Conservation (phyloP, 306 rosid genomes). For the Urtica urens region DNA sequence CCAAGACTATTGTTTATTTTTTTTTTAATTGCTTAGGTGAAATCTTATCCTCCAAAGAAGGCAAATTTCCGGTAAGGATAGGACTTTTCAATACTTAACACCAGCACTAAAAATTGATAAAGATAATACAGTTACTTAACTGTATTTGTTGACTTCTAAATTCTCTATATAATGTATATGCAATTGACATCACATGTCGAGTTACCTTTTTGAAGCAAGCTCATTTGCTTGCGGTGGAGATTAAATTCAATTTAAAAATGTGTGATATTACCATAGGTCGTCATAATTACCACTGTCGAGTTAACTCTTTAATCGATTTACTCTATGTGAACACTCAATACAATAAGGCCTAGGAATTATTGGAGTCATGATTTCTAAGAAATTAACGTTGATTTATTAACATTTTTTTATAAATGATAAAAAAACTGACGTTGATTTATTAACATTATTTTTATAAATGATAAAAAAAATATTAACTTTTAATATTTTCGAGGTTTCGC, state of each 20-base stretch:
- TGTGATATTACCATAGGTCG: not conserved
- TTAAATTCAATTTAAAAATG: not conserved
- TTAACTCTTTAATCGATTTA: not conserved
- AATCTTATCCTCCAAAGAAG: constrained; percentile 12
- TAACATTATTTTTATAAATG: too few relatives aligned
- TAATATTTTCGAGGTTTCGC: too few relatives aligned
- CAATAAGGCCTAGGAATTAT: not conserved
- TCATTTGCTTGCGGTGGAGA: not conserved
- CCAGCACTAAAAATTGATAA: not conserved
- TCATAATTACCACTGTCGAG: not conserved
- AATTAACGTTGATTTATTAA: too few relatives aligned
- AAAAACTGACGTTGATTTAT: too few relatives aligned
- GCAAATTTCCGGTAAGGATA: not conserved
- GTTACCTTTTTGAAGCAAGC: not conserved
- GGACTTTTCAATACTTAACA: not conserved
- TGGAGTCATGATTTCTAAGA: too few relatives aligned
- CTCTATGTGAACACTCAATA: not conserved
- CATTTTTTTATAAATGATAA: too few relatives aligned
- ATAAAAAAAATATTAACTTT: too few relatives aligned
- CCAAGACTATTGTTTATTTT: too few relatives aligned
- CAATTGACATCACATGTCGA: not conserved
- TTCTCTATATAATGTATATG: not conserved
- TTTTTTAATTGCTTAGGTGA: constrained; percentile 4
- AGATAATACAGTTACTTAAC: not conserved
- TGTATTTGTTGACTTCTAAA: not conserved